A percentile compares a stretch with the other conserved stretches of the same genome.
phyloP scores from a whole-genome alignment of 208 protist species.

The Trypanosoma theileri region DNA sequence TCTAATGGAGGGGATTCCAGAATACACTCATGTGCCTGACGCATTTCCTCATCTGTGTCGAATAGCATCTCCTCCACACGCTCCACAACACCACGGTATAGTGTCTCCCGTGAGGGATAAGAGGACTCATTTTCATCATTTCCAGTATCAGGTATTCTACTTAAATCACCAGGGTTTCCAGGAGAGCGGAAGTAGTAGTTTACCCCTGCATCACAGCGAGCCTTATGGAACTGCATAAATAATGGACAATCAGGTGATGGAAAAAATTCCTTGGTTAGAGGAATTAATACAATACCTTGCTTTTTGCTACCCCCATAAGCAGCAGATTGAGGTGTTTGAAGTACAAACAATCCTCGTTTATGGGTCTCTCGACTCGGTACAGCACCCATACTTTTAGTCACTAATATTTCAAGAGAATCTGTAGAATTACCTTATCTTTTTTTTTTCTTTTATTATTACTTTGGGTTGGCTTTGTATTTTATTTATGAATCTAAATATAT shows the following conservation, averaged over 20 bases:
- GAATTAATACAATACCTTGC: conserved; percentile 75
- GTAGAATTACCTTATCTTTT: conserved; percentile 1
- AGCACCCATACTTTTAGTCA: conserved; percentile 49
- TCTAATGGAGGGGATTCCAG: conserved; percentile 30
- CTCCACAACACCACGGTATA: conserved; percentile 79
- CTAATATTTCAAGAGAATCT: neutral
- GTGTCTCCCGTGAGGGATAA: conserved; percentile 70
- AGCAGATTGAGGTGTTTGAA: conserved; percentile 27
- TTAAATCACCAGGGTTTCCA: conserved; percentile 71
- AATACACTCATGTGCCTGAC: conserved; percentile 45
- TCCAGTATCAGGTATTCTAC: conserved; percentile 59
- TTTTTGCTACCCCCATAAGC: conserved; percentile 13
- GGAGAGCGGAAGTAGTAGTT: conserved; percentile 86
- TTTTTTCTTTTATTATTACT: neutral
- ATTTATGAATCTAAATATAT: no score
- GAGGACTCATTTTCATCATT: conserved; percentile 40
- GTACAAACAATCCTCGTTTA: conserved; percentile 52
- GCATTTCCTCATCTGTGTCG: conserved; percentile 85
- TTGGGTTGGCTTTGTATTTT: neutral
- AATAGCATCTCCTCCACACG: conserved; percentile 77
- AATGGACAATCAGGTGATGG: conserved; percentile 72
- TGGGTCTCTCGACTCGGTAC: conserved; percentile 75
- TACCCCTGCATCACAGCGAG: conserved; percentile 76
- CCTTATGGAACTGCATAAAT: conserved; percentile 81
- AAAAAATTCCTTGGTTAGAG: conserved; percentile 79